Base-by-base conservation (phyloP, 371 early-diverging fungal species). In the Ordospora pajunii region DNA sequence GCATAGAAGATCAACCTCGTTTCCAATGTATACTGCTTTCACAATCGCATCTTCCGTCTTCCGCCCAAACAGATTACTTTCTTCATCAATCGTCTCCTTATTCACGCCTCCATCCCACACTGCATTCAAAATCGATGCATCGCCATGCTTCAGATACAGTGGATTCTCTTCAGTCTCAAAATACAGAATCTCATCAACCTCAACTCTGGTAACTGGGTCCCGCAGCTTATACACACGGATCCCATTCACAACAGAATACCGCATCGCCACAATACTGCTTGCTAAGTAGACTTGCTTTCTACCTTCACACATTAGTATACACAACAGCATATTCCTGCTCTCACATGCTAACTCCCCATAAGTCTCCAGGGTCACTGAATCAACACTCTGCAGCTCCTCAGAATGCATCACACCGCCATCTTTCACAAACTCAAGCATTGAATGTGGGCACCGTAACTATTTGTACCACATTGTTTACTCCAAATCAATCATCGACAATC, bases 101-200 rank as follows among this genome's bases (percentile, higher is more conserved):
- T 37, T 5, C 11, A 40, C 3, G 0, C 12, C 58, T 2, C 14
- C 2, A 2, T 37, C 10, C 27, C 17, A n/a, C 1, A 40, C 0
- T 12, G 4, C 32, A 27, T 2, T 6, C 7, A 25, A 11, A 14
- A 14, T 17, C 2, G 7, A 12, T 14, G 11, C 17, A 14, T n/a
- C 1, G 1, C 25, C 25, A 58, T 25, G 11, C 25, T 32, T 58
- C 1, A 58, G 37, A 19, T 58, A 58, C 37, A 58, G 37, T n/a
- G 58, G 58, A 19, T 58, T 58, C 37, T 14, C n/a, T 14, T 37
- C 58, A 58, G 32, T 32, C 37, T 58, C 58, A 37, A 58, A 58
- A 17, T 58, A 58, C 37, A 58, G n/a, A 14, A 58, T 58, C 17
- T 58, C 58, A n/a, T 58, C 40, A 40, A 58, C 58, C 37, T 58